A percentile compares a stretch with the other conserved stretches of the same genome.
Conservation (phyloP, 441 rosid species). For the Eutrema salsugineum region DNA sequence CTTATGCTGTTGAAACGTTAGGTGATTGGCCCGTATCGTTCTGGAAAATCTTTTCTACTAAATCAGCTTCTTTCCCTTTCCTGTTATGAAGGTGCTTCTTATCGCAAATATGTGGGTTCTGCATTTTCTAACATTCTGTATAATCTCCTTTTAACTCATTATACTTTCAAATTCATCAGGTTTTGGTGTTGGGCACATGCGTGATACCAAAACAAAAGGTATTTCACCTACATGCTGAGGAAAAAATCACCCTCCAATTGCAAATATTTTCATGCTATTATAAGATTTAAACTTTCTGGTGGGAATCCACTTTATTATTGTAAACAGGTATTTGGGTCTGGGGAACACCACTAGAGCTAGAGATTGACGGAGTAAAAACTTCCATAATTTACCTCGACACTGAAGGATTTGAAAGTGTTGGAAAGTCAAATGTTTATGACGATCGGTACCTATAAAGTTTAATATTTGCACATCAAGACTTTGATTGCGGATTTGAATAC, state of each 20-base stretch:
- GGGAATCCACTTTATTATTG: slow-evolving; percentile 20
- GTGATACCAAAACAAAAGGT: slow-evolving; percentile 99
- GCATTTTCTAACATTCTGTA: too few relatives aligned
- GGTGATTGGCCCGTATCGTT: slow-evolving; percentile 99
- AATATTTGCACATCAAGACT: slow-evolving; percentile 1
- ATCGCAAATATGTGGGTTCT: slow-evolving; percentile 9
- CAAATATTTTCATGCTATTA: background rate
- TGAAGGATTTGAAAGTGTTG: slow-evolving; percentile 98
- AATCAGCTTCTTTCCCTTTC: slow-evolving; percentile 99
- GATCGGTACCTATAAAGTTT: slow-evolving; percentile 60
- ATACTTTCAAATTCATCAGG: slow-evolving; percentile 41
- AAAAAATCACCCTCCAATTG: background rate
- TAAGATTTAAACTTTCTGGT: background rate
- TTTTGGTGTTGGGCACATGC: slow-evolving; percentile 99
- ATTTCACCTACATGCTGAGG: slow-evolving; percentile 8
- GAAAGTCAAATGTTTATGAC: slow-evolving; percentile 99
- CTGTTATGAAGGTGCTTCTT: slow-evolving; percentile 80
- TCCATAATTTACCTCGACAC: slow-evolving; percentile 96
- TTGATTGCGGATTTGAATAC: background rate
- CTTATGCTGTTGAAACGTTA: slow-evolving; percentile 38
- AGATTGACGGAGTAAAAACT: slow-evolving; percentile 74
- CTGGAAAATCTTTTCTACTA: slow-evolving; percentile 96
- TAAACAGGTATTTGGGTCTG: slow-evolving; percentile 93
- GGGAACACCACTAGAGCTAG: slow-evolving; percentile 87
- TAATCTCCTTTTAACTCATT: background rate